Evolutionary conservation across 495 filamentous ascomycete species (phyloP).

Genomic region (Astrocystis sublimbata): DNA sequence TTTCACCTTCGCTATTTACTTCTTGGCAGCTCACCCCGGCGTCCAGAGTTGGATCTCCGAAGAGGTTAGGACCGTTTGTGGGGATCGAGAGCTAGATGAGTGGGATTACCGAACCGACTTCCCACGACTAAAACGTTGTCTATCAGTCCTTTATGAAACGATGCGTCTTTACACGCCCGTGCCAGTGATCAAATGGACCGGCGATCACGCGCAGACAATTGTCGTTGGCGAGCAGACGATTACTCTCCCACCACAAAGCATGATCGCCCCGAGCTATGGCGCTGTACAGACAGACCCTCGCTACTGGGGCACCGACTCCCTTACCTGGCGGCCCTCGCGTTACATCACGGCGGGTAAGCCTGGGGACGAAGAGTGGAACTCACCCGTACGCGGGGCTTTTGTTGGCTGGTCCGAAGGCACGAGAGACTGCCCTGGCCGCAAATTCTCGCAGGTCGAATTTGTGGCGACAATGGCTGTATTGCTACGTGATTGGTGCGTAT

Average conservation of each 20-base stretch:
- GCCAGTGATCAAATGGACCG: conserved; percentile 40
- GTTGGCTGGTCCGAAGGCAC: conserved; percentile 51
- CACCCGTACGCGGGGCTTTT: conserved; percentile 36
- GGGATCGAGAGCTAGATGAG: conserved; percentile 21
- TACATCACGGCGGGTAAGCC: not conserved
- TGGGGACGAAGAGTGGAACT: not conserved
- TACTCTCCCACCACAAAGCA: not conserved
- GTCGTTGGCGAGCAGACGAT: not conserved
- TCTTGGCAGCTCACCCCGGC: conserved; percentile 49
- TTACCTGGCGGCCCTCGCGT: not conserved
- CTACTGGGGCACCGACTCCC: not conserved
- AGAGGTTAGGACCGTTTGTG: conserved; percentile 21
- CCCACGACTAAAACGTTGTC: conserved; percentile 41
- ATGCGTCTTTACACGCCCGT: conserved; percentile 52
- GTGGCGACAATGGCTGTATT: conserved; percentile 48
- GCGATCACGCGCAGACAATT: not conserved
- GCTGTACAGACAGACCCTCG: not conserved
- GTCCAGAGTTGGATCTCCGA: conserved; percentile 44
- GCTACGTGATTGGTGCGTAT: conserved; percentile 38
- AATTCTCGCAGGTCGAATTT: conserved; percentile 55
- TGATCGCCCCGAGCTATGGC: not conserved
- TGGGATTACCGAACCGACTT: conserved; percentile 47
- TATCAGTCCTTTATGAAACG: conserved; percentile 54
- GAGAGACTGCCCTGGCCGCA: conserved; percentile 49
- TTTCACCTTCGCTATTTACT: conserved; percentile 46